Conservation (phyloP, 768 basidiomycete species). For the Amanita polypyramis region DNA sequence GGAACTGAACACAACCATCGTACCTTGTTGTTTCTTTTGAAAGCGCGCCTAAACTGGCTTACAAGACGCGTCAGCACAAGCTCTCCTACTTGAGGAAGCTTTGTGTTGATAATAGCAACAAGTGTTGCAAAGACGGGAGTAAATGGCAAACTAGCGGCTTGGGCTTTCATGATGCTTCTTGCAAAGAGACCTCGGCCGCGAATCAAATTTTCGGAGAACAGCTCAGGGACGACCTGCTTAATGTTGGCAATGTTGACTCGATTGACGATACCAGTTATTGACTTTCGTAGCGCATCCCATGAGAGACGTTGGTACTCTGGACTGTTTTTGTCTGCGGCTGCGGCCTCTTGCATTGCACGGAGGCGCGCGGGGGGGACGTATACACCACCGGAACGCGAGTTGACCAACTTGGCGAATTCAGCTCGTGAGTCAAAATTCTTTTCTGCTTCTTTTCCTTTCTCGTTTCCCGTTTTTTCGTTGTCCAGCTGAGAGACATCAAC, state of each 20-base stretch:
- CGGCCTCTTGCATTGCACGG: slow-evolving; percentile 81
- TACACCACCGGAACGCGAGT: slow-evolving; percentile 82
- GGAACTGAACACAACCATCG: slow-evolving; percentile 12
- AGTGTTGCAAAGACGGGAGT: slow-evolving; percentile 95
- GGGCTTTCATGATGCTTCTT: slow-evolving; percentile 96
- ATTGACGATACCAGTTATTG: slow-evolving; percentile 98
- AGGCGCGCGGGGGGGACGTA: slow-evolving; percentile 95
- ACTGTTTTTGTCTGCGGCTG: slow-evolving; percentile 70
- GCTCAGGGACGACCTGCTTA: slow-evolving; percentile 83
- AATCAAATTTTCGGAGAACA: slow-evolving; percentile 91
- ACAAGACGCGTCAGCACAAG: slow-evolving; percentile 80
- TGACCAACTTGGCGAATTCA: slow-evolving; percentile 81
- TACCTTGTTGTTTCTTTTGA: slow-evolving; percentile 97
- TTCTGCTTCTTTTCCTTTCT: slow-evolving; percentile 14
- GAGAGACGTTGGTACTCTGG: slow-evolving; percentile 89
- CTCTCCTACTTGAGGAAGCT: slow-evolving; percentile 94
- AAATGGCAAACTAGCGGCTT: slow-evolving; percentile 92
- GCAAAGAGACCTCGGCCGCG: slow-evolving; percentile 89
- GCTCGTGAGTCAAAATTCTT: slow-evolving; percentile 63
- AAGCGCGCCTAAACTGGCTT: slow-evolving; percentile 90
- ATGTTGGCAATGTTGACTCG: slow-evolving; percentile 96
- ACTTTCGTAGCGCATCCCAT: slow-evolving; percentile 97
- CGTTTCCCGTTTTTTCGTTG: slow-evolving; percentile 34
- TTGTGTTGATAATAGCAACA: slow-evolving; percentile 93
- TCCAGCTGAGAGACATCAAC: slow-evolving; percentile 35